A percentile compares a stretch with the other conserved stretches of the same genome.
phyloP scores from a whole-genome alignment of 768 basidiomycete genomes.

The Collybia nuda region DNA sequence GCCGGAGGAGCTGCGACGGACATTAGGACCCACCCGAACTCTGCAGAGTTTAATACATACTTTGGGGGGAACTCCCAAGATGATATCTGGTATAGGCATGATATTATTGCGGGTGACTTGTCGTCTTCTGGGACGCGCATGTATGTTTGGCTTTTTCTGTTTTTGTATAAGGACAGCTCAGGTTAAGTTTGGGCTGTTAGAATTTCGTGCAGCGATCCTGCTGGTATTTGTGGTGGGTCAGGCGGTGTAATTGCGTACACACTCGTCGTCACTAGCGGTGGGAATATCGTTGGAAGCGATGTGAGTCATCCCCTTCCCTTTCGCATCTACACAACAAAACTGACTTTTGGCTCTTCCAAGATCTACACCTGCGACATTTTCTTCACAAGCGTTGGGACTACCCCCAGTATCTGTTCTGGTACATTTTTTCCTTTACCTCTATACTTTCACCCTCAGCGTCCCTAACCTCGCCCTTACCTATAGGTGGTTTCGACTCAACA shows the following conservation, averaged over 20 bases:
- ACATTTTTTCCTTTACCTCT: background rate
- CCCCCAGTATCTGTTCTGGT: conserved; percentile 8
- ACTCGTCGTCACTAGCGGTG: background rate
- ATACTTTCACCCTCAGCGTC: too few species aligned
- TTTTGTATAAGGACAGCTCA: too few species aligned
- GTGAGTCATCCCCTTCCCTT: background rate
- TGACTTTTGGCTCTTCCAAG: background rate
- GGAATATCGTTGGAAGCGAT: conserved; percentile 1
- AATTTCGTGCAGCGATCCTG: conserved; percentile 7
- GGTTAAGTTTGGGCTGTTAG: background rate
- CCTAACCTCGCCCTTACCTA: background rate
- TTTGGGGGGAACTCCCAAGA: too few species aligned
- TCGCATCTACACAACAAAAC: background rate
- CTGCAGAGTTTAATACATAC: too few species aligned
- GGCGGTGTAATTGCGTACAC: conserved; percentile 10
- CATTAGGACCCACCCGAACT: too few species aligned
- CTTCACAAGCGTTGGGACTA: conserved; percentile 1
- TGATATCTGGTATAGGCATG: too few species aligned
- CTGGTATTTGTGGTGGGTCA: conserved; percentile 1
- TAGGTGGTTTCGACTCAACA: conserved; percentile 6
- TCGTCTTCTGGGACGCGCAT: too few species aligned
- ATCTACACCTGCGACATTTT: conserved; percentile 8
- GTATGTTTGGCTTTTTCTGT: too few species aligned
- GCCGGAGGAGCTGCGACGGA: too few species aligned
- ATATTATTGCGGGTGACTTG: too few species aligned